A percentile compares a stretch with the other conserved stretches of the same genome.
Conservation (phyloP, 495 filamentous ascomycete genomes). For the Neurospora sp. region DNA sequence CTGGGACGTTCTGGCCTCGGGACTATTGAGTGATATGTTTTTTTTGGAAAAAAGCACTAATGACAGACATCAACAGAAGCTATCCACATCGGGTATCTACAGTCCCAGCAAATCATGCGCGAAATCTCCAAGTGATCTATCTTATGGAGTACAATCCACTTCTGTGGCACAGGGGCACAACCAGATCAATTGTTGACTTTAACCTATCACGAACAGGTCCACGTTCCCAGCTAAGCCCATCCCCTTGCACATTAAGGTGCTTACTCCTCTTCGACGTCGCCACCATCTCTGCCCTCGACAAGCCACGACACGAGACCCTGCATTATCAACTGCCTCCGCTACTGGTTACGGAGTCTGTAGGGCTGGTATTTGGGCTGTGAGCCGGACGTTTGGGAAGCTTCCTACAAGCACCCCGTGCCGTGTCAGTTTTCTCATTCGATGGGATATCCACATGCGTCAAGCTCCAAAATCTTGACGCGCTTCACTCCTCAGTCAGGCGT, state of each 20-base stretch:
- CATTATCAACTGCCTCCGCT: neutral
- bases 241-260: neutral
- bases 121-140: neutral
- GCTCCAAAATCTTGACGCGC: neutral
- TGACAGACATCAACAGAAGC: neutral
- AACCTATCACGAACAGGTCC: neutral
- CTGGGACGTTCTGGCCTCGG: neutral
- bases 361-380: neutral
- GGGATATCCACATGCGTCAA: neutral
- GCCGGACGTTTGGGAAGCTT: neutral
- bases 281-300: neutral
- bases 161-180: neutral
- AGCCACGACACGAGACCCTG: neutral
- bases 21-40: neutral
- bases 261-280: neutral
- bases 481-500: neutral
- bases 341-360: neutral
- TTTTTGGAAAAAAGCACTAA: neutral
- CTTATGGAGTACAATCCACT: neutral
- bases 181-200: neutral
- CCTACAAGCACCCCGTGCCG: neutral
- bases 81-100: neutral
- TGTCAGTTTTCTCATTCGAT: neutral
- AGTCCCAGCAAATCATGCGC: neutral
- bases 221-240: neutral